phyloP scores from a whole-genome alignment of 495 filamentous ascomycete genomes.

The Hyphodiscus hymeniophilus region DNA sequence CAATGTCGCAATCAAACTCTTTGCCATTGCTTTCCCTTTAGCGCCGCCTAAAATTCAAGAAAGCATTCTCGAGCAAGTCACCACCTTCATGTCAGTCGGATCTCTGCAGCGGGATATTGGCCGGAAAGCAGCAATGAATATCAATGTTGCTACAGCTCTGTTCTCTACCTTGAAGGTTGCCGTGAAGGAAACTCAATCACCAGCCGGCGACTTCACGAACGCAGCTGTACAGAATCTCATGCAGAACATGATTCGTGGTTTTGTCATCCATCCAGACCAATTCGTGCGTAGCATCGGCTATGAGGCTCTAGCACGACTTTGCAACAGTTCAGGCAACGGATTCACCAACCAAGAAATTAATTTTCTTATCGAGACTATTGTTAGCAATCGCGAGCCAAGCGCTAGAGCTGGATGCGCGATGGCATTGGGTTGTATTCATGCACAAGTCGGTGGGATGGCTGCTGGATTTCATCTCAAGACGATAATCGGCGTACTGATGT shows the following conservation, averaged over 20 bases:
- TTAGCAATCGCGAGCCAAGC: conserved; percentile 85
- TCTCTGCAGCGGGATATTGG: conserved; percentile 79
- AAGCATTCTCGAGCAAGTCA: conserved; percentile 86
- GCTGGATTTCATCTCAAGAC: conserved; percentile 96
- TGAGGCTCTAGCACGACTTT: conserved; percentile 83
- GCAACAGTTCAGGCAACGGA: conserved; percentile 76
- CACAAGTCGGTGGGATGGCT: conserved; percentile 95
- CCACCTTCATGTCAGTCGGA: conserved; percentile 72
- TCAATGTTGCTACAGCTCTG: conserved; percentile 82
- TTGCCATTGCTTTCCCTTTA: conserved; percentile 81
- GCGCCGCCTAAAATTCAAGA: conserved; percentile 89
- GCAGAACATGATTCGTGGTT: conserved; percentile 73
- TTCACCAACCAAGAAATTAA: conserved; percentile 88
- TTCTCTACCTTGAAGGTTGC: conserved; percentile 75
- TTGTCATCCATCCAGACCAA: conserved; percentile 74
- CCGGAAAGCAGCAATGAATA: conserved; percentile 77
- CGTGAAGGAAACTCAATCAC: conserved; percentile 64
- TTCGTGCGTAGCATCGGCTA: conserved; percentile 80
- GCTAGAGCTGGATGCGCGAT: conserved; percentile 90
- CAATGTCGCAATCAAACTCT: conserved; percentile 85
- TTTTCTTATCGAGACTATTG: conserved; percentile 85
- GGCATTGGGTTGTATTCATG: conserved; percentile 87
- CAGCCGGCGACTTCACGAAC: conserved; percentile 65
- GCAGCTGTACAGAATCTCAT: conserved; percentile 76
- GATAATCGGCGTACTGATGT: conserved; percentile 91